A percentile compares a stretch with the other conserved stretches of the same genome.
Conservation (phyloP, 148 eudicot genomes). For the Dysphania ambrosioides region DNA sequence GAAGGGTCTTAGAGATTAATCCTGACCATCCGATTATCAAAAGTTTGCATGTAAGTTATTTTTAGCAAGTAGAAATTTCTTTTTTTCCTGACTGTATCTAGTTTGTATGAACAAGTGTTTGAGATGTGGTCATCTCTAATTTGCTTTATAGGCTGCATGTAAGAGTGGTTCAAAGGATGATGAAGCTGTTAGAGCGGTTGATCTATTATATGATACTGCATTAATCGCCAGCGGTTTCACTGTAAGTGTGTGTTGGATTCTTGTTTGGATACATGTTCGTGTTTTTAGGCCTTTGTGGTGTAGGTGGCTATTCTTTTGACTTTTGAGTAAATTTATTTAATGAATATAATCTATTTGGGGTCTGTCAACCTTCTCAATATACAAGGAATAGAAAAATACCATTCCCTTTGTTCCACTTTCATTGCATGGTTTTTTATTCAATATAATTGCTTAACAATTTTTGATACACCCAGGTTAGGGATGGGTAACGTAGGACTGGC, state of each 20-base stretch:
- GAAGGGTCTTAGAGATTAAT: conserved; percentile 91
- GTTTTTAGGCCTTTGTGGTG: neutral
- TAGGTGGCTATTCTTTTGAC: neutral
- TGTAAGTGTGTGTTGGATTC: conserved; percentile 45
- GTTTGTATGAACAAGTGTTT: neutral
- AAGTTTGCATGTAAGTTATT: conserved; percentile 67
- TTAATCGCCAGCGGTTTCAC: conserved; percentile 87
- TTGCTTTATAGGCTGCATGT: conserved; percentile 57
- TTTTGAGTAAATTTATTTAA: neutral
- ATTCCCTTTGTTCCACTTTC: no score
- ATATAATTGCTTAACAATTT: no score
- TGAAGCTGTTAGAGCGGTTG: conserved; percentile 82
- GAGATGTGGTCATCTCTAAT: neutral
- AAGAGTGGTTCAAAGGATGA: conserved; percentile 59
- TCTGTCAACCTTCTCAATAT: neutral
- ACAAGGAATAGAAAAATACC: no score
- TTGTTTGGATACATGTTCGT: neutral
- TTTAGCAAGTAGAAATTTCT: neutral
- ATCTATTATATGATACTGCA: conserved; percentile 87
- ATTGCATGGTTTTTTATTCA: no score
- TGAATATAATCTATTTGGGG: neutral
- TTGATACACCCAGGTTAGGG: no score
- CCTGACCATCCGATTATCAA: conserved; percentile 77
- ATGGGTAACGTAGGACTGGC: no score
- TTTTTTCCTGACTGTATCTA: neutral